Evolutionary conservation across 31 red algal species (phyloP), one percentile per base, ranked within the genome.

Genomic region (Asparagopsis taxiformis): DNA sequence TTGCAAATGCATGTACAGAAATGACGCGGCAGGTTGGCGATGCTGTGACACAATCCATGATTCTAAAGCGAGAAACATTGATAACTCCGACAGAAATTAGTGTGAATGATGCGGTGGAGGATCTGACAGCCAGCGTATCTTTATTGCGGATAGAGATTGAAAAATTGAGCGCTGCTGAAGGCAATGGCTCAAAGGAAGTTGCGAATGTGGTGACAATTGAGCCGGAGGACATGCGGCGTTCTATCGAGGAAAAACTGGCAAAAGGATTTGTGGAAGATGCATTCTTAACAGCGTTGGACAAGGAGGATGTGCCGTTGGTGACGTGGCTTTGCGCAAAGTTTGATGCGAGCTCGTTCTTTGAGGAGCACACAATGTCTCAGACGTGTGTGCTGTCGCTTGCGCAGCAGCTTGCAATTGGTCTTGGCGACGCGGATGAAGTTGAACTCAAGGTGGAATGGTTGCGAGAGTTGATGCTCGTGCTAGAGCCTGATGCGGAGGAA

Each of bases 401-500:
- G 29, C 76, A 74, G 19, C 75, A 80, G 30, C 31, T 91, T 2
- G 87, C 74, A 1, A 70, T 71, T 7, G 75, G 71, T 13, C 43
- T 91, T 15, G 13, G n/a, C 7, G 65, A 83, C 23, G 44, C 53
- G 58, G 3, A 72, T 6, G 59, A 91, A 21, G 72, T 80, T 34
- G 68, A 75, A 33, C 64, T 82, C 29, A 91, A 91, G 36, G 79
- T 91, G 11, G 74, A 80, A 8, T 91, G 87, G 87, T 55, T 91
- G 32, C 73, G 62, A 22, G 87, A 91, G 56, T 62, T 80, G 29
- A 77, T 91, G 59, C 44, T 91, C 13, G 66, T 82, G 5, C 58
- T 91, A 21, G 87, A 91, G 36, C 74, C 87, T 15, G 78, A 72
- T 11, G 52, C 75, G 21, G 87, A 80, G 16, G 79, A 77, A 61